Evolutionary conservation across 2,329 filamentous ascomycete species (phyloP).

Genomic region (Fonsecaea multimorphosa): DNA sequence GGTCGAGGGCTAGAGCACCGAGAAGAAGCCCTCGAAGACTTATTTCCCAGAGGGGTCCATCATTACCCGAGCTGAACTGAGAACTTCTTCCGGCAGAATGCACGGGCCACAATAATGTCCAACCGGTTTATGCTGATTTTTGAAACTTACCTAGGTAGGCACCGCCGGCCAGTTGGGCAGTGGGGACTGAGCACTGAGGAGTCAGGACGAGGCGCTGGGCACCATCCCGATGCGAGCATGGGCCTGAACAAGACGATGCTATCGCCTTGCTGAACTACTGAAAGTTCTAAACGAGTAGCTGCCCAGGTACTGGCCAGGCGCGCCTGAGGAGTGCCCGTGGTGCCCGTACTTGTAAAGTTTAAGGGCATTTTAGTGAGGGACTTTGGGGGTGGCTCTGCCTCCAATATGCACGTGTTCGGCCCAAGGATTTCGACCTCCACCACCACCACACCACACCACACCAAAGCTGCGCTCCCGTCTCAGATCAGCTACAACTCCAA

Average conservation of each 20-base stretch:
- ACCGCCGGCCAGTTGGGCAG: too few species aligned
- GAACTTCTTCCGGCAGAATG: not conserved
- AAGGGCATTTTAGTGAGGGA: not conserved
- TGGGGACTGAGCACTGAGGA: too few species aligned
- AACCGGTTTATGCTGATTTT: constrained; percentile 9
- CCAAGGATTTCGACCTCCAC: not conserved
- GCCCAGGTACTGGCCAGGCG: too few species aligned
- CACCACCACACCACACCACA: not conserved
- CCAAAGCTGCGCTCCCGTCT: not conserved
- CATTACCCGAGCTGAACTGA: constrained; percentile 20
- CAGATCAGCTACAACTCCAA: constrained; percentile 1
- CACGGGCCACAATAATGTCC: constrained; percentile 1
- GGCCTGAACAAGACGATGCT: not conserved
- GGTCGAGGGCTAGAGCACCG: constrained; percentile 12
- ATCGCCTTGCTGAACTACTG: not conserved
- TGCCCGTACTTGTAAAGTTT: not conserved
- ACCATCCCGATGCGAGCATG: not conserved
- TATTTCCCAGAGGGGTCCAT: not conserved
- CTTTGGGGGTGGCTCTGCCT: not conserved
- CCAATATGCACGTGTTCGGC: not conserved
- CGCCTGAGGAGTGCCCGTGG: not conserved
- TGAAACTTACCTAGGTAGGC: too few species aligned
- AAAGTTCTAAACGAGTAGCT: too few species aligned
- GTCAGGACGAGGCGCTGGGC: too few species aligned
- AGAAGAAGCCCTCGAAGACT: constrained; percentile 1